Evolutionary conservation across 805 yeast species (phyloP), one percentile per base, ranked within the genome.

Genomic region (Nakazawaea holstii): DNA sequence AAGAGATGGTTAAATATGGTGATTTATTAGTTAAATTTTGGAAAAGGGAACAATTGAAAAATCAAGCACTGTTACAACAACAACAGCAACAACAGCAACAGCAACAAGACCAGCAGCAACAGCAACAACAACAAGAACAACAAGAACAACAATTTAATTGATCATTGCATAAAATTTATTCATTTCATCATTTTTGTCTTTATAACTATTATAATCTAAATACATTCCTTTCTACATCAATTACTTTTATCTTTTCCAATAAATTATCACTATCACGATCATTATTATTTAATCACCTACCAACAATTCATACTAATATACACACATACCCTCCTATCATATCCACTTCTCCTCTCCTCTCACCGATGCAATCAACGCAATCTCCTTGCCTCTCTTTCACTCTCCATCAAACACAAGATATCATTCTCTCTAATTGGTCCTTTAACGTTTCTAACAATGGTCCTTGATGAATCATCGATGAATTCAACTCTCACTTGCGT

Each of bases 1-100:
- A 91, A 60, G 99, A 94, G 62, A 72, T 92, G 58, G 96, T 90
- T 59, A 75, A 85, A 55, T 92, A 92, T 64, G 97, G 95, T 9
- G 96, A 89, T 62, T 70, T 91, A 48, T 70, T 92, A 58, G 70
- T 87, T 59, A 80, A 86, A 64, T 92, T 89, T 64, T 89, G 96
- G 94, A 79, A 77, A 58, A 66, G 89, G 42, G 89, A 85, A 63
- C 82, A 78, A 55, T 52, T 70, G 35, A 70, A 80, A 42, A 41
- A 17, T 14, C 51, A 52, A 26, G 44, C 51, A 10, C 53, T 50
- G 31, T 46, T 41, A 32, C 49, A 39, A 11, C 55, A 50, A 30
- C 55, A 48, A 9, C 54, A 47, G 38, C 52, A 50, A 14, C 51
- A 53, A 17, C 44, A 28, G 17, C 44, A 39, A 6, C 32, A 35